phyloP scores from a whole-genome alignment of 2,329 filamentous ascomycete species.

The Tolypocladium amazonense region DNA sequence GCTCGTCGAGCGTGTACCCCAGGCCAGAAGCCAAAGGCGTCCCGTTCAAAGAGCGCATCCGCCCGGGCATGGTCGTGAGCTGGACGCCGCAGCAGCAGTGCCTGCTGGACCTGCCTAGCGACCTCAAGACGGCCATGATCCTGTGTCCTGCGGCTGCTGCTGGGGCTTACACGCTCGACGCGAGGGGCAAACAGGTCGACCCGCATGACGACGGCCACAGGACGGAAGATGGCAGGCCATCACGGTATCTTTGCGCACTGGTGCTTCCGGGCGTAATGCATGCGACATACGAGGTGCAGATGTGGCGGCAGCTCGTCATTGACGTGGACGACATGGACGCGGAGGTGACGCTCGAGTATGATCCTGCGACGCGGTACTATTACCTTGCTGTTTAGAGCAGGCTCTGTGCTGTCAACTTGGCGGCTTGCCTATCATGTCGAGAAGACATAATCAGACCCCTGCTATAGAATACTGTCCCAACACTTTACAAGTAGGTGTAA shows the following conservation, averaged over 20 bases:
- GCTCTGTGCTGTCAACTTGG: too few species aligned
- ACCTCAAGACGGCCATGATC: slow-evolving; percentile 19
- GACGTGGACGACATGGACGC: slow-evolving; percentile 23
- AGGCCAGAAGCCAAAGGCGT: slow-evolving; percentile 9
- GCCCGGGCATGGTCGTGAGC: slow-evolving; percentile 29
- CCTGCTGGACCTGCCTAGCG: slow-evolving; percentile 4
- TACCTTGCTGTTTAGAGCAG: slow-evolving; percentile 15
- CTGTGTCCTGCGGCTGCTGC: slow-evolving; percentile 15
- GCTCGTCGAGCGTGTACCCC: slow-evolving; percentile 18
- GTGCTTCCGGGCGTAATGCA: slow-evolving; percentile 21
- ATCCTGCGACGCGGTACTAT: slow-evolving; percentile 30
- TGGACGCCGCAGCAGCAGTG: slow-evolving; percentile 14
- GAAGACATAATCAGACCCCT: neutral
- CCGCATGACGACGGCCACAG: slow-evolving; percentile 1
- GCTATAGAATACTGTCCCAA: neutral
- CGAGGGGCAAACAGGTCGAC: slow-evolving; percentile 8
- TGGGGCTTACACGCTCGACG: slow-evolving; percentile 8
- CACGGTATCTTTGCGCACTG: slow-evolving; percentile 24
- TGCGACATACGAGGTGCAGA: slow-evolving; percentile 25
- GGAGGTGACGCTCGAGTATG: slow-evolving; percentile 33
- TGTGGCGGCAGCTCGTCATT: slow-evolving; percentile 27
- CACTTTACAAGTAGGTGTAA: too few species aligned
- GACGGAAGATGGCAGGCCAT: slow-evolving; percentile 1
- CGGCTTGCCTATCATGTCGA: neutral
- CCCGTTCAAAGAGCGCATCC: slow-evolving; percentile 28